These are phyloP conservation scores for Diacronema lutheri DNA, from an alignment of 78 protist species.

Conservation along the genomic window DNA sequence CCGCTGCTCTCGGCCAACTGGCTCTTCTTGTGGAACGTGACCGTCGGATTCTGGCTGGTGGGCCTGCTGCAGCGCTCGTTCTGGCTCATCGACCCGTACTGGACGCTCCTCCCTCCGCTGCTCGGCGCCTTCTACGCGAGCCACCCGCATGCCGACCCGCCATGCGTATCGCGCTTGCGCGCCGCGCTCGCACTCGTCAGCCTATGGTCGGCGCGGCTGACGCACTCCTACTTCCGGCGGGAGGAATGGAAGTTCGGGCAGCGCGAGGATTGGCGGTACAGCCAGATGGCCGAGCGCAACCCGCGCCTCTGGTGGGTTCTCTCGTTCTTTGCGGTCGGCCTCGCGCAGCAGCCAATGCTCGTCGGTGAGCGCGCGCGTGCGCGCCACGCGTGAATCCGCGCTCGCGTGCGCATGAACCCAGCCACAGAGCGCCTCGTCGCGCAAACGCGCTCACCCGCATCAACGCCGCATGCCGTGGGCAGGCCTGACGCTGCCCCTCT, in stretches of 20 bases:
- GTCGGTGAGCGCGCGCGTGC: too few relatives aligned
- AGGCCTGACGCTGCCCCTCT: too few relatives aligned
- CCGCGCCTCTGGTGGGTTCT: not conserved
- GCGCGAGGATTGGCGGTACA: slow-evolving; percentile 31
- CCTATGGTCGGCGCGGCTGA: not conserved
- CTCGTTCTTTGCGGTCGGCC: not conserved
- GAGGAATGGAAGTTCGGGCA: not conserved
- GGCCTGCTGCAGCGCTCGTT: slow-evolving; percentile 23
- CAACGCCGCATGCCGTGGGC: too few relatives aligned
- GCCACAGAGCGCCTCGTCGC: too few relatives aligned
- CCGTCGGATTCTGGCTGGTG: slow-evolving; percentile 11
- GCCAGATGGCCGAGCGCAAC: not conserved
- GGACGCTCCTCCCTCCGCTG: slow-evolving; percentile 34
- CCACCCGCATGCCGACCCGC: not conserved
- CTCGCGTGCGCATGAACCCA: too few relatives aligned
- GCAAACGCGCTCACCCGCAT: too few relatives aligned
- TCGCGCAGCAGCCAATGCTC: slow-evolving; percentile 22
- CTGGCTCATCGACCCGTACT: slow-evolving; percentile 51
- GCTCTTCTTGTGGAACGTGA: slow-evolving; percentile 51
- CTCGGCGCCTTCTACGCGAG: not conserved
- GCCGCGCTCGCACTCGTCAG: not conserved
- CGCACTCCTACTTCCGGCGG: slow-evolving; percentile 19
- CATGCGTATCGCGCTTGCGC: not conserved
- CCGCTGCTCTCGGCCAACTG: not conserved
- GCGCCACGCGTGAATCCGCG: too few relatives aligned